Evolutionary conservation across 2,329 filamentous ascomycete species (phyloP).

Genomic region (Exophiala sp.): DNA sequence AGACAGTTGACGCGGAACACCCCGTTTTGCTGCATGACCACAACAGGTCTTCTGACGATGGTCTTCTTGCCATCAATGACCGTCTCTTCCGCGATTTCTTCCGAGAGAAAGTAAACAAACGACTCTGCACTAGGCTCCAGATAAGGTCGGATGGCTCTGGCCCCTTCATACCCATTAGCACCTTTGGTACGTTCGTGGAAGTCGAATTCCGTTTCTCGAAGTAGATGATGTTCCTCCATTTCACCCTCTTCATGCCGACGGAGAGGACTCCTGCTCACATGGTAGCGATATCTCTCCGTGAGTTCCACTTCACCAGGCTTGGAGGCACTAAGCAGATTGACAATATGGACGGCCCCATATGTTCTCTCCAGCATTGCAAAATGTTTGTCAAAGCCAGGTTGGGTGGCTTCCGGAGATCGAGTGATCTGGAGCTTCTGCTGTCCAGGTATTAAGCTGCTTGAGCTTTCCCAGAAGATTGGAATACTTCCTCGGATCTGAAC

Average conservation of each 20-base stretch:
- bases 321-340: slow-evolving; percentile 87
- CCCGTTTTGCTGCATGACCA: slow-evolving; percentile 87
- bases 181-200: slow-evolving; percentile 92
- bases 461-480: slow-evolving; percentile 95
- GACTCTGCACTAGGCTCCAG: slow-evolving; percentile 74
- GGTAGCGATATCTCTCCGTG: slow-evolving; percentile 69
- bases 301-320: slow-evolving; percentile 84
- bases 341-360: slow-evolving; percentile 85
- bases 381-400: slow-evolving; percentile 92
- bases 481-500: slow-evolving; percentile 88
- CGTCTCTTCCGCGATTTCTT: slow-evolving; percentile 56
- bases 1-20: slow-evolving; percentile 93
- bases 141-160: slow-evolving; percentile 71
- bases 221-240: slow-evolving; percentile 59
- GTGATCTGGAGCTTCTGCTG: slow-evolving; percentile 94
- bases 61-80: slow-evolving; percentile 38
- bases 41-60: slow-evolving; percentile 45
- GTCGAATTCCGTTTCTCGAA: slow-evolving; percentile 83
- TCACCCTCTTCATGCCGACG: slow-evolving; percentile 50
- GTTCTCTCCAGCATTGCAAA: slow-evolving; percentile 78
- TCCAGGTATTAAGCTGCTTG: slow-evolving; percentile 76
- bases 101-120: slow-evolving; percentile 87
- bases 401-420: slow-evolving; percentile 79
- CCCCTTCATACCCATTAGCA: slow-evolving; percentile 80
- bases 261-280: slow-evolving; percentile 68